Evolutionary conservation across 176 grass and related monocot species (phyloP).

Genomic region (Oryza officinalis): DNA sequence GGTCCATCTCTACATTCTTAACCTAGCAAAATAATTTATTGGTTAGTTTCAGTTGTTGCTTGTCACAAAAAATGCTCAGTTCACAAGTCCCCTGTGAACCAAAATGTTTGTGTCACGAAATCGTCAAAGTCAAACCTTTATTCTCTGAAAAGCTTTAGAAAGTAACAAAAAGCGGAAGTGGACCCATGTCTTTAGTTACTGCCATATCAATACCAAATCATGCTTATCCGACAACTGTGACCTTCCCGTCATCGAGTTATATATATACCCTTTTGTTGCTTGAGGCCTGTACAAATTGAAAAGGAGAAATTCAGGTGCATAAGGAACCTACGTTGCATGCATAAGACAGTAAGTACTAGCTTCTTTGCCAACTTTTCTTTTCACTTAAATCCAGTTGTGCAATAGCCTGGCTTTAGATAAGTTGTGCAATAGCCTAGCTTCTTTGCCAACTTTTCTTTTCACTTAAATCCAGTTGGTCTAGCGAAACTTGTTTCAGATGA

Average conservation of each 20-base stretch:
- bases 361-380: conserved; percentile 14
- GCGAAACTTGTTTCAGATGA: not conserved
- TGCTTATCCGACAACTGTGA: not conserved
- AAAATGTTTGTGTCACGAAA: not conserved
- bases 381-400: not conserved
- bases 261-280: not conserved
- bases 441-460: not conserved
- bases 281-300: not conserved
- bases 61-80: not conserved
- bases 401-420: not conserved
- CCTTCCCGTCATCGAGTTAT: not conserved
- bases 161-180: not conserved
- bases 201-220: not conserved
- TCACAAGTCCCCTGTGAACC: not conserved
- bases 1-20: not conserved
- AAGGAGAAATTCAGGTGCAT: not conserved
- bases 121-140: not conserved
- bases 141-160: not conserved
- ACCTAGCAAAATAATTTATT: not conserved
- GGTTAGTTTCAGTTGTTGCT: not conserved
- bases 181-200: conserved; percentile 15
- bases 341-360: not conserved
- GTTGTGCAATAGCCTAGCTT: not conserved
- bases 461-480: not conserved
- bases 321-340: conserved; percentile 1